These are phyloP conservation scores for Stachybotrys elegans DNA, from an alignment of 2,329 filamentous ascomycete genomes.

Conservation along the genomic window DNA sequence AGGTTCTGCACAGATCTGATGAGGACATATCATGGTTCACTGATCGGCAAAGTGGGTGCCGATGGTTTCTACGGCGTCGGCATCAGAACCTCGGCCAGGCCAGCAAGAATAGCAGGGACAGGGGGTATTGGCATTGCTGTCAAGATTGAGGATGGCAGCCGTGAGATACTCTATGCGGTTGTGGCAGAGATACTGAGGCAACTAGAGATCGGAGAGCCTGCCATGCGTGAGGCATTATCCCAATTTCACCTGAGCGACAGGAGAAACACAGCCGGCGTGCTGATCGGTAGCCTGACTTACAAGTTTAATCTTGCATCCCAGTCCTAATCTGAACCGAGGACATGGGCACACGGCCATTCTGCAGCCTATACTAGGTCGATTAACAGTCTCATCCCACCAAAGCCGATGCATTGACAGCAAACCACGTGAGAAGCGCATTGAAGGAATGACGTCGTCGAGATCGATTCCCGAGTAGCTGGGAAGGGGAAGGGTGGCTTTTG, in stretches of 20 bases:
- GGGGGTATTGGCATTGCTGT: slow-evolving; percentile 37
- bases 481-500: too few relatives aligned
- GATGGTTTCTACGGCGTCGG: slow-evolving; percentile 44
- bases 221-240: slow-evolving; percentile 21
- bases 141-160: slow-evolving; percentile 44
- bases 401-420: too few relatives aligned
- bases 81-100: slow-evolving; percentile 30
- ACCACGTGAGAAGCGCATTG: too few relatives aligned
- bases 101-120: too few relatives aligned
- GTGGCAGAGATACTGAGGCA: slow-evolving; percentile 39
- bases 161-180: slow-evolving; percentile 36
- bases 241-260: slow-evolving; percentile 27
- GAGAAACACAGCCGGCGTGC: slow-evolving; percentile 31
- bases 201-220: slow-evolving; percentile 28
- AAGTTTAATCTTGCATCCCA: too few relatives aligned
- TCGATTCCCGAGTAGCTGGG: too few relatives aligned
- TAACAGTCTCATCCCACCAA: too few relatives aligned
- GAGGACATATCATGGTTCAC: slow-evolving; percentile 25
- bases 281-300: too few relatives aligned
- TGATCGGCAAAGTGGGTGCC: slow-evolving; percentile 44
- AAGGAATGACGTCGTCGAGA: too few relatives aligned
- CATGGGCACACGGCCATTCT: too few relatives aligned
- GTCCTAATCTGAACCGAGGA: too few relatives aligned
- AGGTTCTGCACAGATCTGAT: slow-evolving; percentile 44
- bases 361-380: too few relatives aligned